Conservation (phyloP, 2,329 filamentous ascomycete genomes). For the Exophiala sideris region DNA sequence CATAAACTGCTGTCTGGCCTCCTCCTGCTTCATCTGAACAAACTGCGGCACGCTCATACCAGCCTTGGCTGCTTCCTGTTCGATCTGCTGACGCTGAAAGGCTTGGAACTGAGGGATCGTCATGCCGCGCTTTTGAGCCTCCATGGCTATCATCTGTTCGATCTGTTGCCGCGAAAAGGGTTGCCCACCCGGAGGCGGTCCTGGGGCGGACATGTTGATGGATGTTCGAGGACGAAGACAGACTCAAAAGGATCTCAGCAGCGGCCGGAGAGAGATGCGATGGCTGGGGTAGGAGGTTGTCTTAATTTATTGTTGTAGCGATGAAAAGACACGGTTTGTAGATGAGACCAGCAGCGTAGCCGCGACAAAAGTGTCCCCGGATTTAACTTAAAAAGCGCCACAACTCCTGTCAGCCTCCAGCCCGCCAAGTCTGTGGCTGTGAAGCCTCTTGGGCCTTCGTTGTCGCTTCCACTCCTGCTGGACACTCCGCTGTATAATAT, state of each 20-base stretch:
- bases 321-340: slow-evolving; percentile 16
- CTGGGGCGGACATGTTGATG: slow-evolving; percentile 33
- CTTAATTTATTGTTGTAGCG: background rate
- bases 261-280: background rate
- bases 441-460: background rate
- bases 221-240: background rate
- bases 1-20: slow-evolving; percentile 40
- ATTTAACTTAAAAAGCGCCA: too few relatives aligned
- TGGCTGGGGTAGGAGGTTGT: background rate
- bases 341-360: too few relatives aligned
- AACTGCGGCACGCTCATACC: slow-evolving; percentile 52
- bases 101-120: slow-evolving; percentile 73
- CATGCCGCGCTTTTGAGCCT: slow-evolving; percentile 82
- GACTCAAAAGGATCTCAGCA: background rate
- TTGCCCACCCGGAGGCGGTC: slow-evolving; percentile 16
- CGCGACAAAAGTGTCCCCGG: too few relatives aligned
- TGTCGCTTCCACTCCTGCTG: background rate
- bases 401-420: background rate
- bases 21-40: slow-evolving; percentile 39
- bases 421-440: slow-evolving; percentile 1
- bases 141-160: slow-evolving; percentile 37
- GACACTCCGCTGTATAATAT: background rate
- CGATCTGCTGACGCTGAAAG: slow-evolving; percentile 47
- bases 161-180: slow-evolving; percentile 24
- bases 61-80: slow-evolving; percentile 49